Base-by-base conservation (phyloP, 805 yeast species). In the Sporopachydermia quercuum region DNA sequence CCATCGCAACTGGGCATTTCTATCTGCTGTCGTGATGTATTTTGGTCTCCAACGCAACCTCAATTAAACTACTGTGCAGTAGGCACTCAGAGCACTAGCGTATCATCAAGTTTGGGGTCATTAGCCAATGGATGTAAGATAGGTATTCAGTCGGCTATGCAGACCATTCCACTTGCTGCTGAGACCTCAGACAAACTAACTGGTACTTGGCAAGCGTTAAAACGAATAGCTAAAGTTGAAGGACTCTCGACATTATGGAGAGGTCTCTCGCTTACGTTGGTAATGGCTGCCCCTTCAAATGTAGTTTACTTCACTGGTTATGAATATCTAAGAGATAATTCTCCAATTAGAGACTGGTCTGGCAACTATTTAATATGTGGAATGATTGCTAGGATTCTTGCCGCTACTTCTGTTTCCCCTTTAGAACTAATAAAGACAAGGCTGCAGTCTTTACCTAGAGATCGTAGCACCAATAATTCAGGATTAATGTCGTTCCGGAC, bases 231-330 rank as follows among this genome's bases (percentile, higher is more conserved):
- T 3, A 58, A 66, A 19, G 63, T 70, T 17, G 98, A 91, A 57
- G 98, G 98, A 0, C 18, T 74, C 0, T 38, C 65, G 1, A 78
- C 95, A 0, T 62, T 91, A 14, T 91, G 96, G 89, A 65, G 97
- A 40, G 98, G 98, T 0, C 66, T 91, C 5, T 72, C 89, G 0
- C 55, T 89, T 19, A 84, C 94, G 1, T 60, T 91, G 15, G 36
- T 53, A 13, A 91, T 91, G 94, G 84, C 96, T 0, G 68, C 87
- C 1, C 98, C 98, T 1, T 71, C 96, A 1, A 91, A 89, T 49
- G 81, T 91, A 44, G 87, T 91, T 4, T 91, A 91, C 56, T 91
- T 85, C 61, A 81, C 93, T 1, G 95, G 96, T 0, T 91, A 91
- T 55, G 98, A 91, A 49, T 72, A 78, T 44, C 62, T 89, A 37